Percentiles rank a stretch among this genome's conserved stretches.
phyloP scores from a whole-genome alignment of 345 rosid species.

The Noccaea caerulescens region DNA sequence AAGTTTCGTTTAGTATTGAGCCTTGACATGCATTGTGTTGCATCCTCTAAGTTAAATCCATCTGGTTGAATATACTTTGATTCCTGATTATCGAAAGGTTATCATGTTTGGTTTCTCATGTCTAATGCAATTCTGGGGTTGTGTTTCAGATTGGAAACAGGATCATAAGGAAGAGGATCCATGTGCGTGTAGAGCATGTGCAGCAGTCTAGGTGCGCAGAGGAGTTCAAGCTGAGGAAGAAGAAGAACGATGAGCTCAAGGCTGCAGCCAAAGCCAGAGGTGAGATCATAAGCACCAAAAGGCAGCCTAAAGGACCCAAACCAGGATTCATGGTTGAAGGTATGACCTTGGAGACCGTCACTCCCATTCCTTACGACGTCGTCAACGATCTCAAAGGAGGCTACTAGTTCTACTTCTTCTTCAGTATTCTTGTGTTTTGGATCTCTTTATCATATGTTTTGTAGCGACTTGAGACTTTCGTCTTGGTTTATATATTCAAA shows the following conservation, averaged over 20 bases:
- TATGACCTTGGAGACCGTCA: constrained; percentile 75
- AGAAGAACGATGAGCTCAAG: constrained; percentile 61
- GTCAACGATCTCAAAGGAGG: constrained; percentile 93
- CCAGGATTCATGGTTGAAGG: constrained; percentile 91
- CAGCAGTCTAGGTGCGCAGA: constrained; percentile 74
- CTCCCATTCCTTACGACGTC: constrained; percentile 86
- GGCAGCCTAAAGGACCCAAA: constrained; percentile 80
- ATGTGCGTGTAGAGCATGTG: constrained; percentile 78
- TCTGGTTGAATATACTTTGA: too few species aligned
- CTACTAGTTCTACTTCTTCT: constrained; percentile 44
- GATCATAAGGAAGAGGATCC: constrained; percentile 78
- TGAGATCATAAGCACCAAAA: constrained; percentile 75
- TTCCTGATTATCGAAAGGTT: background rate
- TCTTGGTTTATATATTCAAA: constrained; percentile 7
- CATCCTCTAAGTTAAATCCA: background rate
- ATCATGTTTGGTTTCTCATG: background rate
- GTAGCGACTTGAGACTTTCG: background rate
- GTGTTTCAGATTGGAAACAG: constrained; percentile 61
- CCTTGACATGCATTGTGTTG: background rate
- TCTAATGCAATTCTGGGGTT: background rate
- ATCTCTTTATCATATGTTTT: constrained; percentile 14
- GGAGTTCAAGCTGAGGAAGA: constrained; percentile 65
- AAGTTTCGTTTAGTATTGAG: background rate
- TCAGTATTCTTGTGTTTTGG: background rate
- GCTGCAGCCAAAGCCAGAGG: constrained; percentile 76